Conservation (phyloP, 169 alveolate species). For the Theileria orientalis region DNA sequence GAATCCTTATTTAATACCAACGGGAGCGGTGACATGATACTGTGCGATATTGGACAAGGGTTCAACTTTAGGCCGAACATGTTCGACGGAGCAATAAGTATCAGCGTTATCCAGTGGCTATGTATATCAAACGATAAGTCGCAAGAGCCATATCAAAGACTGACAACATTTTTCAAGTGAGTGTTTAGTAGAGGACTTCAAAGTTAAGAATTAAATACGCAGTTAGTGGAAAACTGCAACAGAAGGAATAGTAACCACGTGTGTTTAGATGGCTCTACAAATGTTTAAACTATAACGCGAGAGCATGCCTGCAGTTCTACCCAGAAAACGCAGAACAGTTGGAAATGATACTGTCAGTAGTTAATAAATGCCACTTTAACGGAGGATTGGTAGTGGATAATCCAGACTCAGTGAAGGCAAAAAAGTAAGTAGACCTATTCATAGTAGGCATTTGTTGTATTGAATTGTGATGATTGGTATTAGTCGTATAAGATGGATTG, state of each 20-base stretch:
- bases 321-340: constrained; percentile 93
- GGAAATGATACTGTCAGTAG: constrained; percentile 91
- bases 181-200: too few relatives aligned
- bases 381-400: constrained; percentile 95
- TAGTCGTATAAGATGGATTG: not conserved
- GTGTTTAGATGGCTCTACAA: constrained; percentile 32
- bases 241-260: constrained; percentile 71
- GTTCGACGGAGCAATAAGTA: constrained; percentile 75
- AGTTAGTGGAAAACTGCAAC: constrained; percentile 84
- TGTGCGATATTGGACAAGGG: constrained; percentile 84
- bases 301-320: constrained; percentile 89
- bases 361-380: constrained; percentile 90
- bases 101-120: constrained; percentile 95
- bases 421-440: constrained; percentile 77
- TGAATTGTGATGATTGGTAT: not conserved
- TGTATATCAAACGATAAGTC: constrained; percentile 90
- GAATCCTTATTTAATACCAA: constrained; percentile 40
- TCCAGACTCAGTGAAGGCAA: constrained; percentile 95
- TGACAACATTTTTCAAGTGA: constrained; percentile 84
- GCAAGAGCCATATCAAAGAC: constrained; percentile 89
- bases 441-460: not conserved
- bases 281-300: constrained; percentile 41
- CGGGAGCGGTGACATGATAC: constrained; percentile 81
- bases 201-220: too few relatives aligned
- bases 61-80: constrained; percentile 44